Percentiles rank a stretch among this genome's conserved stretches.
phyloP scores from a whole-genome alignment of 2,329 filamentous ascomycete genomes.

The Paecilomyces fulvus region DNA sequence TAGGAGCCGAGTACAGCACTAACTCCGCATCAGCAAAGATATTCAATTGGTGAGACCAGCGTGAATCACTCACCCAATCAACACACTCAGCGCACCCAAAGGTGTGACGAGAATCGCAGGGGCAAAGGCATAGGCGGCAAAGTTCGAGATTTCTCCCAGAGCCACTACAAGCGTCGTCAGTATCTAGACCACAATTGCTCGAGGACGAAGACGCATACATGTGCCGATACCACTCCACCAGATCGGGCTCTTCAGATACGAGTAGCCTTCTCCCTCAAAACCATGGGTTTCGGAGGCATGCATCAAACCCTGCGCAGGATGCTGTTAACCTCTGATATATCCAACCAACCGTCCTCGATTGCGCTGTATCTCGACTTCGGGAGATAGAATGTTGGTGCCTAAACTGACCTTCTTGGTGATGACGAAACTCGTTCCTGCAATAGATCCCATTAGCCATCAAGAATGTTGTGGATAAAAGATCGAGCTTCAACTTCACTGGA shows the following conservation, averaged over 20 bases:
- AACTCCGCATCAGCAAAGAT: constrained; percentile 12
- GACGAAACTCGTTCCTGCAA: constrained; percentile 82
- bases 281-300: constrained; percentile 86
- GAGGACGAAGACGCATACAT: constrained; percentile 46
- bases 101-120: constrained; percentile 98
- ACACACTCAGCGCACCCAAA: constrained; percentile 81
- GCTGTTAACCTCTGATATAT: constrained; percentile 12
- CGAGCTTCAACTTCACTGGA: background rate
- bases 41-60: background rate
- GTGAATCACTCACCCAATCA: constrained; percentile 58
- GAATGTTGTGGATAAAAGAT: background rate
- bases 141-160: constrained; percentile 90
- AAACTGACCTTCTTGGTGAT: constrained; percentile 88
- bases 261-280: constrained; percentile 92
- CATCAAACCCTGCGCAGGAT: constrained; percentile 61
- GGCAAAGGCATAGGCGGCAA: constrained; percentile 95
- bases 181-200: constrained; percentile 4
- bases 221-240: constrained; percentile 96
- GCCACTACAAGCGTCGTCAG: constrained; percentile 55
- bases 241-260: constrained; percentile 86
- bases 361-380: background rate
- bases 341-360: background rate
- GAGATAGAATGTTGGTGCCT: constrained; percentile 2
- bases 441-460: constrained; percentile 7
- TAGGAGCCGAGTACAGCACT: constrained; percentile 89